These are phyloP conservation scores for Penicillium griseofulvum DNA, from an alignment of 2,329 filamentous ascomycete species.

Conservation along the genomic window DNA sequence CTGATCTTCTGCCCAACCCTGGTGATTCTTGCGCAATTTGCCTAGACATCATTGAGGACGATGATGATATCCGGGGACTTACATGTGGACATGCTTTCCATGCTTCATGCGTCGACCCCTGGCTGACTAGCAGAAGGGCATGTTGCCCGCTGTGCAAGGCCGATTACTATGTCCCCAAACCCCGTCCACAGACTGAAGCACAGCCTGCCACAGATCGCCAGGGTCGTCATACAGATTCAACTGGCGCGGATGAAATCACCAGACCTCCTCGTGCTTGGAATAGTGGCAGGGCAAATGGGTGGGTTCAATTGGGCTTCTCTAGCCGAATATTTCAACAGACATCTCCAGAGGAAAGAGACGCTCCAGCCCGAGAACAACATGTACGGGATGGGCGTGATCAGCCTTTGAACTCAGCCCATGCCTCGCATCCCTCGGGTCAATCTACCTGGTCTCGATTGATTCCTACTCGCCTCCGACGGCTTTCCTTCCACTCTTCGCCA, in stretches of 20 bases:
- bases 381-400: neutral
- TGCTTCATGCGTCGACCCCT: slow-evolving; percentile 90
- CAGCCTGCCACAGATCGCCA: slow-evolving; percentile 30
- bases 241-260: slow-evolving; percentile 23
- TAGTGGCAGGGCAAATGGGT: slow-evolving; percentile 31
- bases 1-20: slow-evolving; percentile 74
- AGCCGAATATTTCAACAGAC: slow-evolving; percentile 34
- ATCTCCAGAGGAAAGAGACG: slow-evolving; percentile 26
- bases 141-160: slow-evolving; percentile 98
- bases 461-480: slow-evolving; percentile 14
- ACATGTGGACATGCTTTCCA: slow-evolving; percentile 99
- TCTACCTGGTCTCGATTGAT: slow-evolving; percentile 17
- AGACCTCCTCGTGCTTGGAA: slow-evolving; percentile 38
- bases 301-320: slow-evolving; percentile 38
- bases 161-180: slow-evolving; percentile 94
- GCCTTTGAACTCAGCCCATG: neutral
- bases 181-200: slow-evolving; percentile 59
- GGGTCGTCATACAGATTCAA: slow-evolving; percentile 27
- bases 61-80: slow-evolving; percentile 90
- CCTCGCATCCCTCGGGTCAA: neutral
- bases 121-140: slow-evolving; percentile 88
- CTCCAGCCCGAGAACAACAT: slow-evolving; percentile 10
- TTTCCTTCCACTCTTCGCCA: neutral
- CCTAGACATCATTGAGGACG: slow-evolving; percentile 88
- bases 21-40: slow-evolving; percentile 97